Percentiles rank a stretch among this genome's conserved stretches.
These are phyloP conservation scores for Colletotrichum cereale DNA, from an alignment of 2,329 filamentous ascomycete species.

Conservation along the genomic window DNA sequence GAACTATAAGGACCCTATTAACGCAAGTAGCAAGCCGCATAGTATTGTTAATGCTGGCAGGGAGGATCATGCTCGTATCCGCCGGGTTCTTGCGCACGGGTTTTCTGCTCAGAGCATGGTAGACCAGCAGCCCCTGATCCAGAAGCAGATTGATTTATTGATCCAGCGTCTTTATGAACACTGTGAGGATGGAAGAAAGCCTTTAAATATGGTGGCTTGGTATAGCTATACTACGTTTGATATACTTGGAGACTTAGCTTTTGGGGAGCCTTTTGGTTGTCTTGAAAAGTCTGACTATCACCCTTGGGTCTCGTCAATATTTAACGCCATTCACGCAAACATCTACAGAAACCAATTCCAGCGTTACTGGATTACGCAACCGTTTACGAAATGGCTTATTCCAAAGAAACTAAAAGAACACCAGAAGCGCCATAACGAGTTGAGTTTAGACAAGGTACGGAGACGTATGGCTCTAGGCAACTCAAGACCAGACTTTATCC, in stretches of 20 bases:
- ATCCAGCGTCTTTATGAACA: constrained; percentile 48
- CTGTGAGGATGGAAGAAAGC: constrained; percentile 16
- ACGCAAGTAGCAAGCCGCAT: constrained; percentile 18
- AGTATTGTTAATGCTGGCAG: constrained; percentile 28
- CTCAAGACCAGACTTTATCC: constrained; percentile 42
- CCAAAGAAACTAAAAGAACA: constrained; percentile 11
- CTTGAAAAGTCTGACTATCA: constrained; percentile 44
- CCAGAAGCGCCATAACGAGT: constrained; percentile 21
- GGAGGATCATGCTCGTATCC: constrained; percentile 42
- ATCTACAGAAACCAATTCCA: constrained; percentile 16
- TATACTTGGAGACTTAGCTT: constrained; percentile 48
- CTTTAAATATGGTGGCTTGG: constrained; percentile 31
- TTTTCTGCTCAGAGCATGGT: constrained; percentile 49
- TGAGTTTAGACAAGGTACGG: constrained; percentile 15
- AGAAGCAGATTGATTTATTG: constrained; percentile 45
- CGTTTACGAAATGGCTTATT: constrained; percentile 13
- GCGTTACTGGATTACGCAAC: constrained; percentile 1
- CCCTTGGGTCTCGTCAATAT: constrained; percentile 46
- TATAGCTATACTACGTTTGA: constrained; percentile 47
- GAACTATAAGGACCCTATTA: constrained; percentile 29
- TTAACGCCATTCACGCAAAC: constrained; percentile 30
- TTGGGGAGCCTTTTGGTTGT: constrained; percentile 48
- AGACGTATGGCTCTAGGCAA: constrained; percentile 39
- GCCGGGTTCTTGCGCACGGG: constrained; percentile 46
- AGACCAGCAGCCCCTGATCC: constrained; percentile 48